Evolutionary conservation across 768 basidiomycete species (phyloP).

Genomic region (Hebeloma cylindrosporum): DNA sequence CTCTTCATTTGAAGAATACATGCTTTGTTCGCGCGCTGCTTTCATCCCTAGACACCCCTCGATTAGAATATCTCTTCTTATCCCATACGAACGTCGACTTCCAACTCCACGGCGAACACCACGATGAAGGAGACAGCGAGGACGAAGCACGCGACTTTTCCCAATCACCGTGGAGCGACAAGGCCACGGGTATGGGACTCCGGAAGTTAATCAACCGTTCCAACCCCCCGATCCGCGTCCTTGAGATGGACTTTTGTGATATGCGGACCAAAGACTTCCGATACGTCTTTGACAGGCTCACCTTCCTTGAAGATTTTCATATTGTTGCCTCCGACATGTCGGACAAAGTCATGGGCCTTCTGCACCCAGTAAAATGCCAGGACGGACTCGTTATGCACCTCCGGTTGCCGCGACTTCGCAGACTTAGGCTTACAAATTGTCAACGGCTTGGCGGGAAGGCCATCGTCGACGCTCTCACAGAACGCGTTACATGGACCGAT

Average conservation of each 20-base stretch:
- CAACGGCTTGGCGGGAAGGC: conserved; percentile 61
- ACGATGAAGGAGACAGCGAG: conserved; percentile 68
- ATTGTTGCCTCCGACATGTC: conserved; percentile 85
- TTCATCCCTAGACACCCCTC: conserved; percentile 61
- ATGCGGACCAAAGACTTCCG: conserved; percentile 82
- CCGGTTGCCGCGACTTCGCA: conserved; percentile 54
- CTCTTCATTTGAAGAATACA: conserved; percentile 55
- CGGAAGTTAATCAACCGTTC: conserved; percentile 61
- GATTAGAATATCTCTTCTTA: conserved; percentile 59
- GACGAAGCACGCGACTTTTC: conserved; percentile 76
- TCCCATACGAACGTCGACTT: conserved; percentile 68
- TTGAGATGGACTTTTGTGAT: conserved; percentile 81
- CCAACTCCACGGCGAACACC: conserved; percentile 33
- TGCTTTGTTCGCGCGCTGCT: conserved; percentile 66
- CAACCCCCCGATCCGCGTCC: conserved; percentile 59
- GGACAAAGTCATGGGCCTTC: conserved; percentile 61
- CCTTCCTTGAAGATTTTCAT: conserved; percentile 57
- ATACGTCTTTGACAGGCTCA: conserved; percentile 61
- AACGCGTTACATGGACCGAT: conserved; percentile 46
- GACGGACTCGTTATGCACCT: conserved; percentile 30
- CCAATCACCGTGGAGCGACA: conserved; percentile 75
- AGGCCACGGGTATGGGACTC: conserved; percentile 78
- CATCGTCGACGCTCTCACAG: conserved; percentile 50
- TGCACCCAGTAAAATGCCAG: conserved; percentile 42
- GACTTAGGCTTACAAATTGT: conserved; percentile 58